These are phyloP conservation scores for Leishmania mexicana DNA, from an alignment of 208 protist species.

Conservation along the genomic window DNA sequence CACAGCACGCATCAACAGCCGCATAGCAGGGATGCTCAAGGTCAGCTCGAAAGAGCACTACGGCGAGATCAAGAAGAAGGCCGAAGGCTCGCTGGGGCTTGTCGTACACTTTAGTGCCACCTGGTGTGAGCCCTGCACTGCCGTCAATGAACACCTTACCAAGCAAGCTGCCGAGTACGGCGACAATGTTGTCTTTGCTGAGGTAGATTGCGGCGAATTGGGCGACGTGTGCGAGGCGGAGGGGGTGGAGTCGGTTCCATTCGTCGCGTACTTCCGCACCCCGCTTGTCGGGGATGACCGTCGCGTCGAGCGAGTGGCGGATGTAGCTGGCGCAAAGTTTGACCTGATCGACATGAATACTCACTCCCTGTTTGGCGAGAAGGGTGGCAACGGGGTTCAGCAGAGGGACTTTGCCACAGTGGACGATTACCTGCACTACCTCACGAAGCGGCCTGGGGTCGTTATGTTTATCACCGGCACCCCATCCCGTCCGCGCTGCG, in stretches of 20 bases:
- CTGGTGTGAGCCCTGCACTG: constrained; percentile 91
- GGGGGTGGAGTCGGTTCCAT: constrained; percentile 87
- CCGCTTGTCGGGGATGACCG: constrained; percentile 17
- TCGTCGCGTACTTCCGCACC: constrained; percentile 87
- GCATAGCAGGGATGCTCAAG: constrained; percentile 35
- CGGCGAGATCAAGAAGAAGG: constrained; percentile 52
- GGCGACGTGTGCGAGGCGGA: constrained; percentile 76
- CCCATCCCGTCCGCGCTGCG: constrained; percentile 88
- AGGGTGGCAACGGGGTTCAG: constrained; percentile 50
- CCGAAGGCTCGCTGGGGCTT: constrained; percentile 48
- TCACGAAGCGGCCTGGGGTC: constrained; percentile 79
- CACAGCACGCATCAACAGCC: neutral
- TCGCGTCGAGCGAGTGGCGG: constrained; percentile 69
- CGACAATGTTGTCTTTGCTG: constrained; percentile 67
- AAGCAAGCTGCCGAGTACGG: constrained; percentile 43
- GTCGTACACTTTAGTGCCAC: constrained; percentile 89
- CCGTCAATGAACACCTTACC: constrained; percentile 60
- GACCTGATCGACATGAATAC: constrained; percentile 79
- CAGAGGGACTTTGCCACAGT: constrained; percentile 60
- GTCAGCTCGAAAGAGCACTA: constrained; percentile 51
- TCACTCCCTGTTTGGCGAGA: constrained; percentile 73
- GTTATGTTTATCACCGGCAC: constrained; percentile 94
- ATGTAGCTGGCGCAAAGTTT: constrained; percentile 81
- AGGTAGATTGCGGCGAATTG: constrained; percentile 75
- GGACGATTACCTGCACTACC: constrained; percentile 80